A percentile compares a stretch with the other conserved stretches of the same genome.
These are phyloP conservation scores for Parsonsia alboflavescens DNA, from an alignment of 257 asterid genomes.

Conservation along the genomic window DNA sequence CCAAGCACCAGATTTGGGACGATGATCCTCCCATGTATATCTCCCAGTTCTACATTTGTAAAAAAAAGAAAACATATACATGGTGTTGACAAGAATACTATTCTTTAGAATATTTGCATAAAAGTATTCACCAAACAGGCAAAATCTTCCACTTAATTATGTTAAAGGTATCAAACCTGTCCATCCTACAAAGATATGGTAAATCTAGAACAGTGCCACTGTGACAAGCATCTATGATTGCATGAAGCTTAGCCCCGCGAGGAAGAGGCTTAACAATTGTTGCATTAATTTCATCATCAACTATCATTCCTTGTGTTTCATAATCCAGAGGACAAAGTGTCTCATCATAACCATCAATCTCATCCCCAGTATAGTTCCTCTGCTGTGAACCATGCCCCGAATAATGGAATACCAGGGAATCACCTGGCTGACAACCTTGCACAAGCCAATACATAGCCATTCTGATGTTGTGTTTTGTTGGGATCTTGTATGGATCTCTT, in stretches of 20 bases:
- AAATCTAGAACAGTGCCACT: conserved; percentile 92
- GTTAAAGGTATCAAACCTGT: conserved; percentile 44
- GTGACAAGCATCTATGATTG: conserved; percentile 91
- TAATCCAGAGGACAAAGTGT: conserved; percentile 82
- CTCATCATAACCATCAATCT: conserved; percentile 91
- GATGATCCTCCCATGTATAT: conserved; percentile 90
- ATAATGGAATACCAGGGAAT: conserved; percentile 84
- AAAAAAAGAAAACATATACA: background rate
- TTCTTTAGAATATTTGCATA: background rate
- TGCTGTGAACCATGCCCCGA: conserved; percentile 96
- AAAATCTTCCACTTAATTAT: background rate
- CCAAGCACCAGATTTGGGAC: conserved; percentile 85
- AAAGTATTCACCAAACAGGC: conserved; percentile 3
- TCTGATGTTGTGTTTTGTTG: conserved; percentile 84
- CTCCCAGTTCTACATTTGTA: conserved; percentile 55
- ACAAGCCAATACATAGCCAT: conserved; percentile 93
- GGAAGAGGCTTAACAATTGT: conserved; percentile 81
- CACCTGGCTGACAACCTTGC: conserved; percentile 86
- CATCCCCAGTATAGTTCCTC: conserved; percentile 77
- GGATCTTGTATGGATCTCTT: conserved; percentile 67
- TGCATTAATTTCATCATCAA: conserved; percentile 77
- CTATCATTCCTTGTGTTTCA: conserved; percentile 73
- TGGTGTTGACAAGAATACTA: background rate
- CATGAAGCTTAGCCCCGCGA: conserved; percentile 83
- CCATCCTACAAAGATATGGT: conserved; percentile 85